A percentile compares a stretch with the other conserved stretches of the same genome.
Evolutionary conservation across 73 alveolate genomes (phyloP).

Genomic region (Breviolum minutum): DNA sequence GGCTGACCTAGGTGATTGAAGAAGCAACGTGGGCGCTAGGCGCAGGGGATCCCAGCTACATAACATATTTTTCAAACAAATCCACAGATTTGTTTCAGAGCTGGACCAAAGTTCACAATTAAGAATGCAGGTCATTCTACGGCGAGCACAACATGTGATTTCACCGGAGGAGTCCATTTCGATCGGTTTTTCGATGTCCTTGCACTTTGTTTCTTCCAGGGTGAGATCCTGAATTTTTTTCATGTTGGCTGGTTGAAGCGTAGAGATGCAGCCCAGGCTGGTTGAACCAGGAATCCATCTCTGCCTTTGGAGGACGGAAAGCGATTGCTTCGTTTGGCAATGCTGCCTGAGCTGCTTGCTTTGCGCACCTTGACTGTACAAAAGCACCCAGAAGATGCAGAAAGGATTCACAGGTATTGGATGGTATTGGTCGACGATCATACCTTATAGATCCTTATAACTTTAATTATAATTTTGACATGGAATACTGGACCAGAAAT

Average conservation of each 20-base stretch:
- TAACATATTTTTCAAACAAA: no score
- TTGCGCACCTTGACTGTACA: not conserved
- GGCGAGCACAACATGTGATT: slow-evolving; percentile 22
- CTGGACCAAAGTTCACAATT: not conserved
- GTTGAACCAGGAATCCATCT: not conserved
- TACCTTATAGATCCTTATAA: no score
- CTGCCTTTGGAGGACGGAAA: not conserved
- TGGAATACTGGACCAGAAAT: no score
- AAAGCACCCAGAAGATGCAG: no score
- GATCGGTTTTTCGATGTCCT: not conserved
- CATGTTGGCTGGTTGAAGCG: not conserved
- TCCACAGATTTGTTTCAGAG: no score
- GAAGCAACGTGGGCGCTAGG: not conserved
- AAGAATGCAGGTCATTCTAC: not conserved
- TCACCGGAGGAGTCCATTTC: slow-evolving; percentile 5
- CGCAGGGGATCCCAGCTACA: not conserved
- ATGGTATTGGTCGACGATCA: no score
- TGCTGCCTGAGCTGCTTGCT: not conserved
- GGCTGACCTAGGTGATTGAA: not conserved
- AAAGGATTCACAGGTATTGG: no score
- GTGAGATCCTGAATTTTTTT: not conserved
- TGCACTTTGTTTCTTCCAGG: not conserved
- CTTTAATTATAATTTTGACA: no score
- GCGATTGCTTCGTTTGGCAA: slow-evolving; percentile 26
- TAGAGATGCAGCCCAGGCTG: not conserved